A percentile compares a stretch with the other conserved stretches of the same genome.
phyloP scores from a whole-genome alignment of 306 rosid genomes.

The Vicia villosa region DNA sequence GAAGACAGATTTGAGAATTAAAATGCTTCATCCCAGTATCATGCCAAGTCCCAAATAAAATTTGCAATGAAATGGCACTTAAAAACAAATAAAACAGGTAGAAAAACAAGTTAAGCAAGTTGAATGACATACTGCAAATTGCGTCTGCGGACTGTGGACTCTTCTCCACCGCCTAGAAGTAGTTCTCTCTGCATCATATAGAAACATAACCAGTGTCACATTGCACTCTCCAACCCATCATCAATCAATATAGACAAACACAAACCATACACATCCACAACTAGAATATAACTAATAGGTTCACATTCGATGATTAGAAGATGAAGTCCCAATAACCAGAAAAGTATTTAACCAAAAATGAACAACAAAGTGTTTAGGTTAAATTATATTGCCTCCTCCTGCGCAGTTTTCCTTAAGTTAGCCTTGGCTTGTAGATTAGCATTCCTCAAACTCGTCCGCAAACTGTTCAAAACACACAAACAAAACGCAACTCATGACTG shows the following conservation, averaged over 20 bases:
- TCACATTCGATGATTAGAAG: background rate
- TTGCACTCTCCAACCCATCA: slow-evolving; percentile 9
- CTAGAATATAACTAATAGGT: slow-evolving; percentile 2
- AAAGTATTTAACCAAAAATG: background rate
- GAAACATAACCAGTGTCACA: slow-evolving; percentile 20
- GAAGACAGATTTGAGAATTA: slow-evolving; percentile 12
- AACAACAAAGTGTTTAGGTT: too few species aligned
- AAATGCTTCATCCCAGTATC: slow-evolving; percentile 24
- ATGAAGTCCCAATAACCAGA: background rate
- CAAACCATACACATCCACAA: background rate
- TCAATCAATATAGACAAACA: slow-evolving; percentile 9
- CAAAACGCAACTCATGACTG: slow-evolving; percentile 2
- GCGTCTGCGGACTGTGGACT: slow-evolving; percentile 85
- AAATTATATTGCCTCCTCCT: slow-evolving; percentile 62
- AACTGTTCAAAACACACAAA: slow-evolving; percentile 43
- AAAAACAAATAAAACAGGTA: background rate
- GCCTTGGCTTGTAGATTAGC: slow-evolving; percentile 86
- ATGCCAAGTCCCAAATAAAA: slow-evolving; percentile 27
- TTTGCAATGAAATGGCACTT: slow-evolving; percentile 7
- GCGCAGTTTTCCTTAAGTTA: slow-evolving; percentile 80
- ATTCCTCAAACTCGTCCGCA: slow-evolving; percentile 71
- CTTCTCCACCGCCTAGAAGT: slow-evolving; percentile 88
- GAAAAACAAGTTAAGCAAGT: slow-evolving; percentile 16
- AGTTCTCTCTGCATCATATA: slow-evolving; percentile 69
- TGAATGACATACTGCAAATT: slow-evolving; percentile 73